phyloP scores from a whole-genome alignment of 2,329 filamentous ascomycete species.

The Lomentospora prolificans region DNA sequence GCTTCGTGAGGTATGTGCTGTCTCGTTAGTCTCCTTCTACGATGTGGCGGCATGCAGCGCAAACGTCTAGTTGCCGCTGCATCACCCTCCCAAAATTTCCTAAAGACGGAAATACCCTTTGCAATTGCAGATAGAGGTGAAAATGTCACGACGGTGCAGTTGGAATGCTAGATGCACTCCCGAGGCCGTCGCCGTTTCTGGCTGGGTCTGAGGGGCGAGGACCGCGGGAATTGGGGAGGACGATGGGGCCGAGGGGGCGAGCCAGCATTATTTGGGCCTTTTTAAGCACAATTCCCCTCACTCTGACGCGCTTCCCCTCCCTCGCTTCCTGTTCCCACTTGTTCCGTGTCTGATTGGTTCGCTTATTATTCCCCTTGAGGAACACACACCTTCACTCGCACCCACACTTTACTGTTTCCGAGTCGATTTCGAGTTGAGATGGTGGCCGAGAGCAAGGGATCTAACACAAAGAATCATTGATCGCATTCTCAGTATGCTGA shows the following conservation, averaged over 20 bases:
- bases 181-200: background rate
- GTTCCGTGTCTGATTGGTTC: conserved; percentile 4
- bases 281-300: conserved; percentile 33
- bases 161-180: background rate
- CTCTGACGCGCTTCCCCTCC: conserved; percentile 13
- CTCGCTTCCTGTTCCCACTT: conserved; percentile 7
- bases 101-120: background rate
- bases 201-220: background rate
- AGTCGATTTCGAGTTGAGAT: no score
- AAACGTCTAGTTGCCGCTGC: no score
- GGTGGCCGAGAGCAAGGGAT: no score
- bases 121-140: background rate
- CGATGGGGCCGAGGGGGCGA: conserved; percentile 28
- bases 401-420: background rate
- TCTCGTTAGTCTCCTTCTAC: background rate
- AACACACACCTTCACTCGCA: background rate
- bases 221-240: conserved; percentile 21
- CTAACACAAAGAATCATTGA: no score
- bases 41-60: background rate
- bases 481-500: no score
- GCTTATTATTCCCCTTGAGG: background rate
- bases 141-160: background rate
- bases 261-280: conserved; percentile 45
- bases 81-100: background rate
- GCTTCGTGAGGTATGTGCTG: conserved; percentile 71